Evolutionary conservation across 2,329 filamentous ascomycete species (phyloP).

Genomic region (Hypocreales sp.): DNA sequence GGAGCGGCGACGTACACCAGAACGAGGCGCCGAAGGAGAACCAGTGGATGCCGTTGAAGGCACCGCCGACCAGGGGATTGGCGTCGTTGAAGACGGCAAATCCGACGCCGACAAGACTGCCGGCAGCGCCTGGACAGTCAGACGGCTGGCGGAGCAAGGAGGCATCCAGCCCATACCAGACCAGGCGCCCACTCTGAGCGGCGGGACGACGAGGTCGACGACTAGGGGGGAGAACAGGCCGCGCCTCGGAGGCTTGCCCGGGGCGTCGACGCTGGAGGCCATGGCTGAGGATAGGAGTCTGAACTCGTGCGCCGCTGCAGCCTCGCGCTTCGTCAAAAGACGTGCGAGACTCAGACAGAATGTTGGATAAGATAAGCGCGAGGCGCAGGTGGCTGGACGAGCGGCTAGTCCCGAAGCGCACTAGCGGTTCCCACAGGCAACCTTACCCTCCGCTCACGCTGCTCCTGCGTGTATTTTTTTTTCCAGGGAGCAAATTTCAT

Average conservation of each 20-base stretch:
- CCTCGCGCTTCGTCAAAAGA: no score
- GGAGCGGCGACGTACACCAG: constrained; percentile 46
- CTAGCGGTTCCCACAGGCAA: constrained; percentile 27
- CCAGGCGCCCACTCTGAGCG: constrained; percentile 43
- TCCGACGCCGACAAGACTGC: constrained; percentile 49
- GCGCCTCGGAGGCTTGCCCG: constrained; percentile 13
- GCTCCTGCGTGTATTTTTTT: constrained; percentile 23
- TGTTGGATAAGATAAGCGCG: no score
- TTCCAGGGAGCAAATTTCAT: constrained; percentile 27
- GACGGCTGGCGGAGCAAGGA: not conserved
- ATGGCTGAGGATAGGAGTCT: no score
- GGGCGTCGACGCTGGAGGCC: no score
- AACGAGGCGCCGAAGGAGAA: constrained; percentile 63
- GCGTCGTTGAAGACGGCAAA: constrained; percentile 56
- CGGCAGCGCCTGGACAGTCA: constrained; percentile 34
- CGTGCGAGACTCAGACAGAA: no score
- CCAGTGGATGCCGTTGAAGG: constrained; percentile 65
- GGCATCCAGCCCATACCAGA: constrained; percentile 27
- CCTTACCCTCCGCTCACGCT: no score
- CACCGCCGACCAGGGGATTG: constrained; percentile 54
- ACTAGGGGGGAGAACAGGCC: constrained; percentile 27
- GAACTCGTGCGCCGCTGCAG: no score
- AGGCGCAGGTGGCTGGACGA: no score
- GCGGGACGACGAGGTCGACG: constrained; percentile 28
- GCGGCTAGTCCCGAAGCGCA: constrained; percentile 9